phyloP scores from a whole-genome alignment of 306 rosid species.

The Medicago truncatula region MtrunA17r5.0-ANR NC_053048.1:12491501-12492000 shows the following conservation, averaged over 20 bases:
- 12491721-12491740: constrained; percentile 65
- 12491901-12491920: constrained; percentile 81
- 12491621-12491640: constrained; percentile 94
- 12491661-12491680: constrained; percentile 93
- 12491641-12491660: constrained; percentile 98
- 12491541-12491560: constrained; percentile 94
- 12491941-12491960: constrained; percentile 97
- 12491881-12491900: constrained; percentile 61
- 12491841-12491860: constrained; percentile 80
- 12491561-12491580: constrained; percentile 89
- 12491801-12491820: constrained; percentile 85
- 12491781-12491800: constrained; percentile 78
- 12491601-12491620: constrained; percentile 99
- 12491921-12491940: constrained; percentile 89
- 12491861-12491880: constrained; percentile 73
- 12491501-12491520: constrained; percentile 91
- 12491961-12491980: constrained; percentile 97
- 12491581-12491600: constrained; percentile 99
- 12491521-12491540: constrained; percentile 86
- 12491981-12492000: constrained; percentile 93
- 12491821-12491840: constrained; percentile 81
- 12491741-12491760: constrained; percentile 67
- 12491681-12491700: constrained; percentile 89
- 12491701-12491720: constrained; percentile 86
- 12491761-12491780: constrained; percentile 67